phyloP scores from a whole-genome alignment of 176 grass and related monocot species.

The Poa annua region DNA sequence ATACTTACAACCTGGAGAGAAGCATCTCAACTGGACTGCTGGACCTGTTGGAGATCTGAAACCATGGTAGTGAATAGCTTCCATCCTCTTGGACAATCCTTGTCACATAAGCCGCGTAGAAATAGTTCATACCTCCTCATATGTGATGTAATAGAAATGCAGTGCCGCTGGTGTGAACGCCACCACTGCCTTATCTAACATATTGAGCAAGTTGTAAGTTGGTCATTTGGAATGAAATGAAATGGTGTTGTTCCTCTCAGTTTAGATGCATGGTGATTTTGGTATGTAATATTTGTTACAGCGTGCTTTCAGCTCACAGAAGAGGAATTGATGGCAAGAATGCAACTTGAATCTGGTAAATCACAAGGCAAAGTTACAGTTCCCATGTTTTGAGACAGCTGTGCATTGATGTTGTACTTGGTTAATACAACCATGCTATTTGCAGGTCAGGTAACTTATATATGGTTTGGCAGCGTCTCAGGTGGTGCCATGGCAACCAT shows the following conservation, averaged over 20 bases:
- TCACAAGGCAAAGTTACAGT: slow-evolving; percentile 30
- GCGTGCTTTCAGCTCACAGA: neutral
- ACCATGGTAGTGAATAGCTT: slow-evolving; percentile 57
- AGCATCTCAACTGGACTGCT: slow-evolving; percentile 82
- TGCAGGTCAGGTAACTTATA: slow-evolving; percentile 25
- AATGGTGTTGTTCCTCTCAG: slow-evolving; percentile 25
- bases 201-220: slow-evolving; percentile 39
- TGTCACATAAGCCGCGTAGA: slow-evolving; percentile 27
- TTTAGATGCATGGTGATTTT: slow-evolving; percentile 23
- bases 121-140: slow-evolving; percentile 42
- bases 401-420: slow-evolving; percentile 21
- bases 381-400: slow-evolving; percentile 16
- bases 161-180: slow-evolving; percentile 46
- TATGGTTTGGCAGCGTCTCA: slow-evolving; percentile 6
- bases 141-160: slow-evolving; percentile 39
- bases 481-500: slow-evolving; percentile 29
- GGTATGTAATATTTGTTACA: neutral
- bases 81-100: slow-evolving; percentile 13
- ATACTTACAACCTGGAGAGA: slow-evolving; percentile 64
- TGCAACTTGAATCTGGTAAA: slow-evolving; percentile 15
- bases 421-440: slow-evolving; percentile 21
- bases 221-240: slow-evolving; percentile 35
- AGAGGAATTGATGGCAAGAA: neutral
- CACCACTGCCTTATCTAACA: slow-evolving; percentile 44
- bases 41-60: slow-evolving; percentile 90